phyloP scores from a whole-genome alignment of 2,329 filamentous ascomycete species.

The Podosphaera xanthii region DNA sequence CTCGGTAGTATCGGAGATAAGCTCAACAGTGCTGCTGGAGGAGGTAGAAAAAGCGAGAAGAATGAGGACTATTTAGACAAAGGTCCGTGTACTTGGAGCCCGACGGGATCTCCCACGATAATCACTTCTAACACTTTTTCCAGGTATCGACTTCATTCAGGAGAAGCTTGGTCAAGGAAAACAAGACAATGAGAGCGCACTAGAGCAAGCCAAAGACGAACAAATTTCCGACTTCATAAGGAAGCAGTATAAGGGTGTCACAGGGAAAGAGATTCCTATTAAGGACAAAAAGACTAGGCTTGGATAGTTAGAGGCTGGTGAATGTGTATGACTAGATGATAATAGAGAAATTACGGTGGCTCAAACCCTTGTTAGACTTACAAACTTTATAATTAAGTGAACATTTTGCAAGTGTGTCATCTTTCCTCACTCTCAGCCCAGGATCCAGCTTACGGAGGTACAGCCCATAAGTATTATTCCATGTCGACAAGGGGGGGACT shows the following conservation, averaged over 20 bases:
- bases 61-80: conserved; percentile 70
- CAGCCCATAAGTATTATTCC: too few species aligned
- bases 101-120: not conserved
- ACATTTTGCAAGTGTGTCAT: too few species aligned
- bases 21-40: conserved; percentile 48
- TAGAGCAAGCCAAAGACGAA: conserved; percentile 69
- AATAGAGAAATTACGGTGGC: too few species aligned
- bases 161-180: conserved; percentile 47
- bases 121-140: not conserved
- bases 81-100: conserved; percentile 23
- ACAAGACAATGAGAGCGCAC: conserved; percentile 48
- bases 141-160: conserved; percentile 58
- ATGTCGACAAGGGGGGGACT: too few species aligned
- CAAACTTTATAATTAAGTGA: too few species aligned
- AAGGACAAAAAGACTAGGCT: conserved; percentile 37
- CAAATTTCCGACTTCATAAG: conserved; percentile 53
- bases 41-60: conserved; percentile 53
- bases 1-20: conserved; percentile 33
- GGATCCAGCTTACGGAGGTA: too few species aligned
- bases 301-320: conserved; percentile 6
- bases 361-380: too few species aligned
- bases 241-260: conserved; percentile 41
- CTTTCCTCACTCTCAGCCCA: too few species aligned
- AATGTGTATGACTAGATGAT: too few species aligned
- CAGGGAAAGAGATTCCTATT: conserved; percentile 46